These are phyloP conservation scores for Claviceps citrina DNA, from an alignment of 2,329 filamentous ascomycete species.

Conservation along the genomic window DNA sequence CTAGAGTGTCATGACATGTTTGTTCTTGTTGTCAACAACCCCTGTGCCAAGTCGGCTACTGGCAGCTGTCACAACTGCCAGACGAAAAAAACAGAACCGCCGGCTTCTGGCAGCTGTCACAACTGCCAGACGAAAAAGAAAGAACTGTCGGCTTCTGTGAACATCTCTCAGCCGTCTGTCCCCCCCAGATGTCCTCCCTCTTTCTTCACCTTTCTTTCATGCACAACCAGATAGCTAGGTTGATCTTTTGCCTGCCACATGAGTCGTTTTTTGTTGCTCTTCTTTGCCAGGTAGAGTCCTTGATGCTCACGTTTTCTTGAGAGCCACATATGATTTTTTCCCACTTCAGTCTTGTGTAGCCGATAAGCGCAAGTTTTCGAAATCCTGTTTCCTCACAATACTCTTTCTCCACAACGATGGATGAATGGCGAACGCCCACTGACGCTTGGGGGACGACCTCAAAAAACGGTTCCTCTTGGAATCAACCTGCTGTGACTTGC, in stretches of 20 bases:
- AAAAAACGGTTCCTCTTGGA: conserved; percentile 1
- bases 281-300: no score
- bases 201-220: neutral
- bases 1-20: neutral
- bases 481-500: conserved; percentile 2
- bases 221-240: neutral
- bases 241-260: no score
- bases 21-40: neutral
- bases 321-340: no score
- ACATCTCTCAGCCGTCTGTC: neutral
- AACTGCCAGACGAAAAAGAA: neutral
- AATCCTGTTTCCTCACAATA: neutral
- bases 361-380: no score
- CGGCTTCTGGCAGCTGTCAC: neutral
- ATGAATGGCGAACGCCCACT: neutral
- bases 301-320: no score
- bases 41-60: neutral
- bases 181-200: neutral
- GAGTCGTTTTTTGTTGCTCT: no score
- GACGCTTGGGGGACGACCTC: conserved; percentile 3
- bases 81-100: neutral
- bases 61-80: neutral
- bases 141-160: neutral
- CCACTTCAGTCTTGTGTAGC: neutral
- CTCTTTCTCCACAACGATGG: conserved; percentile 2